These are phyloP conservation scores for Podospora pseudoanserina DNA, from an alignment of 495 filamentous ascomycete species.

Conservation along the genomic window DNA sequence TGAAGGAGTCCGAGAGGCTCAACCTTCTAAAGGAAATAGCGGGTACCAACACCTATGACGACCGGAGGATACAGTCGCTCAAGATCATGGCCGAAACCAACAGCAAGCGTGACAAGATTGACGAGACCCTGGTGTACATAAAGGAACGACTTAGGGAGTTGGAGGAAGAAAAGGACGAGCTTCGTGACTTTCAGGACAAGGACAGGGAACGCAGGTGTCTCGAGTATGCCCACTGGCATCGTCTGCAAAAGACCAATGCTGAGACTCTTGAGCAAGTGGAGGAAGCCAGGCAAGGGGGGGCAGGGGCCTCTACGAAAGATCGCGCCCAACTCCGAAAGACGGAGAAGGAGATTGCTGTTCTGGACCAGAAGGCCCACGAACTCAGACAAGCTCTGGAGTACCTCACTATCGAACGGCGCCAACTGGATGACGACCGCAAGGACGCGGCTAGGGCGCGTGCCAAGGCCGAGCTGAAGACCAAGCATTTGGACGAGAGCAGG, in stretches of 20 bases:
- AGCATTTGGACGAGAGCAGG: constrained; percentile 74
- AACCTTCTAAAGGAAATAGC: constrained; percentile 94
- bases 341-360: constrained; percentile 73
- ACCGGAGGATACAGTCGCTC: constrained; percentile 78
- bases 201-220: constrained; percentile 89
- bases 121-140: constrained; percentile 86
- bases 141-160: constrained; percentile 83
- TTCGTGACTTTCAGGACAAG: constrained; percentile 88
- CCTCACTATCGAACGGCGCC: constrained; percentile 77
- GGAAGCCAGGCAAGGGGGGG: constrained; percentile 70
- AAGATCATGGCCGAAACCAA: constrained; percentile 98
- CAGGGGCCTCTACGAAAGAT: constrained; percentile 78
- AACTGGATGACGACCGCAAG: constrained; percentile 85
- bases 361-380: constrained; percentile 74
- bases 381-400: constrained; percentile 80
- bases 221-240: constrained; percentile 90
- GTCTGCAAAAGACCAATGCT: constrained; percentile 74
- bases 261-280: constrained; percentile 80
- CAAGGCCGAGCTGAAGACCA: constrained; percentile 79
- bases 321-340: constrained; percentile 70
- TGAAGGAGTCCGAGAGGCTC: constrained; percentile 90
- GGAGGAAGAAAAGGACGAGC: constrained; percentile 95
- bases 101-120: constrained; percentile 89
- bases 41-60: constrained; percentile 94
- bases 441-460: constrained; percentile 73